phyloP scores from a whole-genome alignment of 805 yeast genomes.

The Metschnikowia noctiluminum region DNA sequence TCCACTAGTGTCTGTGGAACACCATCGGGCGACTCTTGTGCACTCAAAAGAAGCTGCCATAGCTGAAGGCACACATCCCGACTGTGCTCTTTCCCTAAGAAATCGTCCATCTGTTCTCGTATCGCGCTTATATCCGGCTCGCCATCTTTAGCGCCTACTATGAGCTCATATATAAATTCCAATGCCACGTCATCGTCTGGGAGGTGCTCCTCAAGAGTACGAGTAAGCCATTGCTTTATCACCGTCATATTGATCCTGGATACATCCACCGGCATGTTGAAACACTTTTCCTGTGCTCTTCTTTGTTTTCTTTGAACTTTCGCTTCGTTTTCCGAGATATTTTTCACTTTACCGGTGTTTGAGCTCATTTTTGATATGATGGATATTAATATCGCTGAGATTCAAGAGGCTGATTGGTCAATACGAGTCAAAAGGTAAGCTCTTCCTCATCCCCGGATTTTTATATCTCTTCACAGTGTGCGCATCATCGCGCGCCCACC shows the following conservation, averaged over 20 bases:
- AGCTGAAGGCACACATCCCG: constrained; percentile 37
- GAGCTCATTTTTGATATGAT: too few species aligned
- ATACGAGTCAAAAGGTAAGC: too few species aligned
- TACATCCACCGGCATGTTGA: constrained; percentile 33
- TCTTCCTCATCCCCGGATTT: too few species aligned
- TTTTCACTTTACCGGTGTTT: too few species aligned
- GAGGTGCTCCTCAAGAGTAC: constrained; percentile 30
- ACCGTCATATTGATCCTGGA: constrained; percentile 36
- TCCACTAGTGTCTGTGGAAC: constrained; percentile 37
- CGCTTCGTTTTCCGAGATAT: neutral
- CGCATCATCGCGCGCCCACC: too few species aligned
- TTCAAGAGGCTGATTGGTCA: too few species aligned
- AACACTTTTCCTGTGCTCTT: constrained; percentile 12
- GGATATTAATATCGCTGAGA: too few species aligned
- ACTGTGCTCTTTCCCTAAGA: constrained; percentile 41
- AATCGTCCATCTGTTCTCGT: constrained; percentile 43
- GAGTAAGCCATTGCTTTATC: constrained; percentile 40
- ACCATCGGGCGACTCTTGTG: constrained; percentile 45
- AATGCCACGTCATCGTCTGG: constrained; percentile 52
- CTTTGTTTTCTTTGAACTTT: constrained; percentile 1
- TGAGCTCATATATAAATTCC: constrained; percentile 44
- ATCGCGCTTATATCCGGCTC: constrained; percentile 40
- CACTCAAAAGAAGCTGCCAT: constrained; percentile 44
- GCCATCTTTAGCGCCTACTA: constrained; percentile 26
- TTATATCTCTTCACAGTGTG: too few species aligned